Percentiles rank a stretch among this genome's conserved stretches.
phyloP scores from a whole-genome alignment of 2,329 filamentous ascomycete genomes.

The Neofusicoccum sp. region DNA sequence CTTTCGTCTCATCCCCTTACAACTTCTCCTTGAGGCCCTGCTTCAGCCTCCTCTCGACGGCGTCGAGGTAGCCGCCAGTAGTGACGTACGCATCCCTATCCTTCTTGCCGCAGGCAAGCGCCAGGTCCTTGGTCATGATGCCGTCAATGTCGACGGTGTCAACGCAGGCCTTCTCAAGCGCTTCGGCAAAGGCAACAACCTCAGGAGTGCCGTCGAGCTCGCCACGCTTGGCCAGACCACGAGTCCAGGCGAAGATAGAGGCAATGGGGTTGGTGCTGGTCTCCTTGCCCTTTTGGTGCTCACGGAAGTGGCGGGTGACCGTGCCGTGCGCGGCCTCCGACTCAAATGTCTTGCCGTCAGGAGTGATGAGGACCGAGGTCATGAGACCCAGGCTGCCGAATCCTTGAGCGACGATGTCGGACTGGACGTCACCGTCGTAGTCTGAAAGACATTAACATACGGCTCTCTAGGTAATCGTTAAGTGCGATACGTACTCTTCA shows the following conservation, averaged over 20 bases:
- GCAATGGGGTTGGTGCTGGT: constrained; percentile 99
- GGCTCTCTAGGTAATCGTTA: constrained; percentile 1
- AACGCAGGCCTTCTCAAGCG: constrained; percentile 86
- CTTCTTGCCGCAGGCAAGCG: constrained; percentile 89
- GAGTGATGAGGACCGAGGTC: constrained; percentile 96
- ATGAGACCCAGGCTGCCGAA: constrained; percentile 98
- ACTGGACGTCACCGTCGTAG: constrained; percentile 98
- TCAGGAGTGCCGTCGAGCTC: constrained; percentile 92
- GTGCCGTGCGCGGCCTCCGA: constrained; percentile 97
- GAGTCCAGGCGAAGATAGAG: constrained; percentile 98
- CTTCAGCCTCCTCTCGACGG: constrained; percentile 89
- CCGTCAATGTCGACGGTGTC: constrained; percentile 91
- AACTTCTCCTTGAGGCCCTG: constrained; percentile 73
- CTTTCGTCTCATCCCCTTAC: constrained; percentile 40
- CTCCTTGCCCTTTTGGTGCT: constrained; percentile 96
- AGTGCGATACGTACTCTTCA: constrained; percentile 73
- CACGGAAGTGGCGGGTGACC: constrained; percentile 96
- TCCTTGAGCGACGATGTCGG: constrained; percentile 95
- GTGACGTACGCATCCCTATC: constrained; percentile 83
- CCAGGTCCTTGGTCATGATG: constrained; percentile 99
- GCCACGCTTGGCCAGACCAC: constrained; percentile 88
- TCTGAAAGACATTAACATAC: constrained; percentile 53
- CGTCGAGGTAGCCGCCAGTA: constrained; percentile 82
- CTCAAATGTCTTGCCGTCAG: constrained; percentile 95
- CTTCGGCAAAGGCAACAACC: constrained; percentile 85